Base-by-base conservation (phyloP, 495 filamentous ascomycete genomes). In the Pyrenula aspistea region DNA sequence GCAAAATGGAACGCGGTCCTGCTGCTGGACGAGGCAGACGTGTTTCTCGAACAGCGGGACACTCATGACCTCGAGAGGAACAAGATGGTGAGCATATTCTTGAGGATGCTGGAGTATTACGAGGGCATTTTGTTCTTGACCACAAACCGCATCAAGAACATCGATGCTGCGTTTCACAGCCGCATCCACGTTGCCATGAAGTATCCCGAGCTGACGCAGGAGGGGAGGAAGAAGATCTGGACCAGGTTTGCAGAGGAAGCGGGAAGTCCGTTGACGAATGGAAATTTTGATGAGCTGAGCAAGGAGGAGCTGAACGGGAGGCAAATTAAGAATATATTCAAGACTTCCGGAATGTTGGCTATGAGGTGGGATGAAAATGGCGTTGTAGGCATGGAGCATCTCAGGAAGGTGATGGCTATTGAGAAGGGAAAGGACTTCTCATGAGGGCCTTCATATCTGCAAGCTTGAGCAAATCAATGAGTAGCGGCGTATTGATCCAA, bases 21-120 rank as follows among this genome's bases (percentile, higher is more conserved):
- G 0, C 68, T 83, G 0, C 70, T 88, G 0, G 85, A 88, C 55
- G 83, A 88, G 66, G 81, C 79, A 36, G 85, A 88, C 56, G 80
- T 86, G 11, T 87, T 86, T 69, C 72, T 87, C 20, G 78, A 84
- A 66, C 73, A 65, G 54, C 78, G 68, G 22, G 77, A 67, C 10
- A 72, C 69, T 52, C 62, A 69, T 61, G 59, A 66, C 50, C 8
- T 69, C 19, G 19, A 49, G 22, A 51, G 62, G n/a, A 69, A 68
- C 25, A 53, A 12, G 2, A 57, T 68, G 31, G 64, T 64, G 0
- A 64, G 62, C 15, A 55, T 81, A 50, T 81, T 81, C 59, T 63
- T 83, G 48, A 68, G 77, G 12, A 69, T 70, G 53, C 66, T 83
- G 2, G 78, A 83, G 62, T 80, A 80, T 58, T 81, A 74, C 55